phyloP scores from a whole-genome alignment of 352 stramenopile genomes.

The Detonula confervacea region DNA sequence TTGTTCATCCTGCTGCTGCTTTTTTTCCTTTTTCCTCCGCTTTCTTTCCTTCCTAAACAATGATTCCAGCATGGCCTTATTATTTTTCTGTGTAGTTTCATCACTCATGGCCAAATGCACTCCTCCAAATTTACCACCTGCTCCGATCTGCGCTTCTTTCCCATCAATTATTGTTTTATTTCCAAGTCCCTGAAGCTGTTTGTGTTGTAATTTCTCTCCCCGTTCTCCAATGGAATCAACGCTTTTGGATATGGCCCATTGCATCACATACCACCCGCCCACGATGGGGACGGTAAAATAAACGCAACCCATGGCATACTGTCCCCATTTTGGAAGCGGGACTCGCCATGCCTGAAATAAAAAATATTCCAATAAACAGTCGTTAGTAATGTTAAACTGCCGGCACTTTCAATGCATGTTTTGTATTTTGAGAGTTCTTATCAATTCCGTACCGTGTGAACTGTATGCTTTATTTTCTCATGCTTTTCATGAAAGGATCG shows the following conservation, averaged over 20 bases:
- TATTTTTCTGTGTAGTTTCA: slow-evolving; percentile 64
- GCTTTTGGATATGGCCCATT: slow-evolving; percentile 68
- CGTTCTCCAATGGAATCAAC: slow-evolving; percentile 66
- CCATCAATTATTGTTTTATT: slow-evolving; percentile 49
- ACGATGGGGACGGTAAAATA: slow-evolving; percentile 81
- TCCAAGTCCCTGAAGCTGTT: slow-evolving; percentile 50
- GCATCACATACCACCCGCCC: slow-evolving; percentile 71
- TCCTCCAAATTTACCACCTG: slow-evolving; percentile 66
- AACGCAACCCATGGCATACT: slow-evolving; percentile 72
- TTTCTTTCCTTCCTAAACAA: slow-evolving; percentile 68
- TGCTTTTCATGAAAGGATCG: slow-evolving; percentile 66
- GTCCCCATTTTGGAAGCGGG: slow-evolving; percentile 66
- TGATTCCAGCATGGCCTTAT: slow-evolving; percentile 68
- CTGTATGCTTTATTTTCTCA: slow-evolving; percentile 65
- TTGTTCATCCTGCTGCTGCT: not conserved
- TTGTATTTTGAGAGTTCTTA: too few relatives aligned
- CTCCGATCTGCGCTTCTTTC: slow-evolving; percentile 58
- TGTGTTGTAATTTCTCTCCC: slow-evolving; percentile 56
- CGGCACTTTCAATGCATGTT: too few relatives aligned
- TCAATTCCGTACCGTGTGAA: slow-evolving; percentile 53
- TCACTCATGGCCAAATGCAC: slow-evolving; percentile 72
- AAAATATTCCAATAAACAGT: too few relatives aligned
- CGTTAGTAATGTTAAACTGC: too few relatives aligned
- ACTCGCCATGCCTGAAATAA: slow-evolving; percentile 67
- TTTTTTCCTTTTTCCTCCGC: not conserved